Evolutionary conservation across 768 basidiomycete genomes (phyloP), one percentile per base, ranked within the genome.

Genomic region (Amanita jacksonii): DNA sequence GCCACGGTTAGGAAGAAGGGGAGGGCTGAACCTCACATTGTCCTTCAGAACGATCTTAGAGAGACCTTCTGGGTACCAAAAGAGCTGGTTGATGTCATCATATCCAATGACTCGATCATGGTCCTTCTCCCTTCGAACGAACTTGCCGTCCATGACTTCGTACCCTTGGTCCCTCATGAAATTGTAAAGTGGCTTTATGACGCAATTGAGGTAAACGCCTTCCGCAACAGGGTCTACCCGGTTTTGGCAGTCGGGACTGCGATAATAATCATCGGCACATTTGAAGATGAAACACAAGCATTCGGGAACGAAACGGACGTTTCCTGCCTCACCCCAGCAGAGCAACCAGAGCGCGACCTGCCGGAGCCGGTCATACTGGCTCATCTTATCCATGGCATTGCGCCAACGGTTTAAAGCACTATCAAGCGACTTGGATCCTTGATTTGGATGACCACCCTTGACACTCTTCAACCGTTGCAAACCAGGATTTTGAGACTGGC

Each of bases 271-370:
- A 63, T 99, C 96, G 46, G 96, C 96, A 57, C 96, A 99, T 66
- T 99, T 99, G 82, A 98, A 98, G 58, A 99, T 94, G 76, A 98
- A 99, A 71, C 94, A 97, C 37, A 99, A 67, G 54, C 86, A 89
- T 59, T 99, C 96, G 8, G 96, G 93, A 16, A 90, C 84, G 65
- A 98, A 98, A 49, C 96, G 84, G 39, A 99, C 87, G 57, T 98
- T 96, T 42, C 91, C 93, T 0, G 83, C 96, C 65, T 99, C 96
- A 43, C 93, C 96, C 96, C 96, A 99, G 60, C 92, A 96, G 35
- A 99, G 76, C 41, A 99, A 76, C 61, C 83, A 99, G 32, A 99
- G 80, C 2, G 96, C 93, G 49, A 99, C 79, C 62, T 99, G 96
- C 10, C 96, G 84, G 32, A 98, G 76, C 57, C 93, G 82, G 60